phyloP scores from a whole-genome alignment of 345 rosid genomes.

The Streptanthus diversifolius region DNA sequence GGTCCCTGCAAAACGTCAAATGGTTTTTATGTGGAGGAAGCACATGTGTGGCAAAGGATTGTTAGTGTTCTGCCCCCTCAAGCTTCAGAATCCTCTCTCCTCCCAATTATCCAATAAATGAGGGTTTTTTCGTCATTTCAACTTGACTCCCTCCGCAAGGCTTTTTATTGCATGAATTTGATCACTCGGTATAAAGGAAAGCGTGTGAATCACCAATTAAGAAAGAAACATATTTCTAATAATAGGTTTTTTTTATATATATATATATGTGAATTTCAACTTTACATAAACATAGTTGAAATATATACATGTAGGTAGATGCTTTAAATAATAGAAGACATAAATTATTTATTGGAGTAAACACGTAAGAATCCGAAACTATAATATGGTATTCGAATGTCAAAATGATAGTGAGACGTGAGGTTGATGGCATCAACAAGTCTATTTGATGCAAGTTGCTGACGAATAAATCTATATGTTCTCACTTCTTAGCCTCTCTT shows the following conservation, averaged over 20 bases:
- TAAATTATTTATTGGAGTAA: constrained; percentile 19
- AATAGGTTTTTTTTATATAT: neutral
- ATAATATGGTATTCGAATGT: constrained; percentile 26
- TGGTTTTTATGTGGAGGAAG: constrained; percentile 35
- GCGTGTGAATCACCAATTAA: constrained; percentile 20
- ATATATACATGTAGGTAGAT: neutral
- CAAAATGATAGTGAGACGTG: constrained; percentile 34
- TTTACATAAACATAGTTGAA: neutral
- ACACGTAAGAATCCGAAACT: constrained; percentile 35
- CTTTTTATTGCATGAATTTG: constrained; percentile 7
- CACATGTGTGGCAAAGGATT: constrained; percentile 35
- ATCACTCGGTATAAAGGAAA: constrained; percentile 2
- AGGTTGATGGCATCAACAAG: constrained; percentile 23
- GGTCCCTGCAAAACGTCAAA: constrained; percentile 35
- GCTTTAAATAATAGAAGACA: constrained; percentile 25
- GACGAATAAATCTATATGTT: constrained; percentile 15
- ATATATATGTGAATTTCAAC: neutral
- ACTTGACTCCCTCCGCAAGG: neutral
- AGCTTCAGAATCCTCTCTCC: neutral
- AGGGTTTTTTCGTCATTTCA: constrained; percentile 19
- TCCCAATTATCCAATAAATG: neutral
- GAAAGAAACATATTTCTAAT: constrained; percentile 24
- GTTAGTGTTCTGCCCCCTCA: constrained; percentile 24
- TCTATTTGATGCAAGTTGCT: constrained; percentile 23
- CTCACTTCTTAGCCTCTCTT: constrained; percentile 16